Base-by-base conservation (phyloP, 495 filamentous ascomycete species). In the Massariosphaeria phaeospora region DNA sequence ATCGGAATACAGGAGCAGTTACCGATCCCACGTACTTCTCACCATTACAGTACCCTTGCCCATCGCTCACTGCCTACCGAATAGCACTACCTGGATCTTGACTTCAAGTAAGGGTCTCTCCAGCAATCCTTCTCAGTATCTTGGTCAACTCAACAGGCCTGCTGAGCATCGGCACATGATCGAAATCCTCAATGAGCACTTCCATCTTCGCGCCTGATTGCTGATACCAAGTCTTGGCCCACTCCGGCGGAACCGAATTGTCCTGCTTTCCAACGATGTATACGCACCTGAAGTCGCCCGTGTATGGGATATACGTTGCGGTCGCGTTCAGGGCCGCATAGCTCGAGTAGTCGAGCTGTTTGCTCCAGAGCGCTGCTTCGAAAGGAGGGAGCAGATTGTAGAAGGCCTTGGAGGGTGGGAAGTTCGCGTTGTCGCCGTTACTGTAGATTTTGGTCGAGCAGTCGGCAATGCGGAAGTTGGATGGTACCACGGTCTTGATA, bases 111-210 rank as follows among this genome's bases (percentile, higher is more conserved):
- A n/a, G n/a, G n/a, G n/a, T n/a, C 17, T 50, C 47, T 9, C 29
- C 30, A 36, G 47, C 45, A 21, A 33, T 27, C 41, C 36, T 36
- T 26, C 24, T 30, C 27, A 59, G 38, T 9, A 61, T 12, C 27
- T 40, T 29, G 1, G 31, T 52, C 18, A 61, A 40, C 23, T 51
- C 20, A 5, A 52, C 34, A 8, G 58, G 58, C 18, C 35, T 29
- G 27, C 52, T 56, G 10, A 61, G 12, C 51, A 61, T 51, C 20
- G 45, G 31, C 8, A 36, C 39, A 56, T 61, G 58, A 36, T 34
- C 45, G 25, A 17, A 15, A 29, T 56, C 38, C n/a, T 17, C 8
- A 9, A 8, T 35, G 27, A 21, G 40, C 7, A 61, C 57, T 11
- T 23, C 2, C 18, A 55, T 50, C 18, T 44, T 9, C 23, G 44